Conservation (phyloP, 805 yeast species). For the Saccharomycopsis fermentans region DNA sequence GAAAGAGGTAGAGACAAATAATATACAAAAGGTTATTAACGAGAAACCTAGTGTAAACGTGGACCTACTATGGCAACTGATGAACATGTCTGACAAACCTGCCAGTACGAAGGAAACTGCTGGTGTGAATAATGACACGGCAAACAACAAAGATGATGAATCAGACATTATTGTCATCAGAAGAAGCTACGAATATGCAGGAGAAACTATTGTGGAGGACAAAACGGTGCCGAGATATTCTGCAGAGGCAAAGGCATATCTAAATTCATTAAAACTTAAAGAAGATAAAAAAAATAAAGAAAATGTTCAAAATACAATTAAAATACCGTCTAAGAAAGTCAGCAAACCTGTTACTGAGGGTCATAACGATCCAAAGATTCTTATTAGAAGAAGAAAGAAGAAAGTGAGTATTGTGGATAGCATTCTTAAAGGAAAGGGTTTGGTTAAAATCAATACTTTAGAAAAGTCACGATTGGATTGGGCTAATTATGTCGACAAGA, state of each 20-base stretch:
- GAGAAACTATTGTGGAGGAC: conserved; percentile 66
- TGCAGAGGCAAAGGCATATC: conserved; percentile 80
- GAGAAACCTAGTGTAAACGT: conserved; percentile 31
- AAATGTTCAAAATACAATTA: neutral
- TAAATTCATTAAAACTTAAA: conserved; percentile 41
- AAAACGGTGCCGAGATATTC: conserved; percentile 68
- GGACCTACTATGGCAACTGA: conserved; percentile 43
- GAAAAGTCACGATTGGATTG: conserved; percentile 92
- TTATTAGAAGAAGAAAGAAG: conserved; percentile 42
- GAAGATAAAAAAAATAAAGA: conserved; percentile 13
- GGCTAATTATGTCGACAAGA: conserved; percentile 86
- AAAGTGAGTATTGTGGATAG: conserved; percentile 70
- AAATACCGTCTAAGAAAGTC: neutral
- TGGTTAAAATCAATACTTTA: conserved; percentile 76
- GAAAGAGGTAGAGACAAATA: conserved; percentile 29
- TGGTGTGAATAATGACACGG: neutral
- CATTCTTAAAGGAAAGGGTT: conserved; percentile 57
- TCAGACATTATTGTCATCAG: conserved; percentile 44
- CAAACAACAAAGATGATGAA: neutral
- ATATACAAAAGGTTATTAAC: conserved; percentile 23
- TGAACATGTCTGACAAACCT: conserved; percentile 29
- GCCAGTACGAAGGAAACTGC: neutral
- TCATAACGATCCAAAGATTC: conserved; percentile 14
- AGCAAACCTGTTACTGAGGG: conserved; percentile 17
- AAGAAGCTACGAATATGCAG: conserved; percentile 82